Conservation (phyloP, 2,329 filamentous ascomycete genomes). For the Aureobasidium subglaciale region DNA sequence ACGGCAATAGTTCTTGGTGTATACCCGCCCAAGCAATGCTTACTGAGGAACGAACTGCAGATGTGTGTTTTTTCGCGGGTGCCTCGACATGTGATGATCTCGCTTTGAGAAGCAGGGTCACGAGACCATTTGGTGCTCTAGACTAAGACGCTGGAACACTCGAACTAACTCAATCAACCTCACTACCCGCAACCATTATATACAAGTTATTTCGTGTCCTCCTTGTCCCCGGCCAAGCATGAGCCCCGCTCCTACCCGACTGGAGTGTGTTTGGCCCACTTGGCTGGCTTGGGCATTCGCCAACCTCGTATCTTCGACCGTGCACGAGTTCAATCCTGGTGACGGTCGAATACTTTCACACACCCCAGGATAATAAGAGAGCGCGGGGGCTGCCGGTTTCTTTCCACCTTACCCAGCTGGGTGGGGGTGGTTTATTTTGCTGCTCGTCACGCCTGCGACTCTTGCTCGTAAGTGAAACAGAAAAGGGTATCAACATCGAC, state of each 20-base stretch:
- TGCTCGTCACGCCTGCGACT: too few relatives aligned
- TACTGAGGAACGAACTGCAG: too few relatives aligned
- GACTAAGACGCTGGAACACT: too few relatives aligned
- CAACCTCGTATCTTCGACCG: too few relatives aligned
- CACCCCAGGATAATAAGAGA: not conserved
- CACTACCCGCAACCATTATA: not conserved
- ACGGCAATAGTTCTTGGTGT: too few relatives aligned
- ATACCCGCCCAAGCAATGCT: too few relatives aligned
- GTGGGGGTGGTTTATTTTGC: not conserved
- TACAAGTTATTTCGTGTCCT: not conserved
- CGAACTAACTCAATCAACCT: not conserved
- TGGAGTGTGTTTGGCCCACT: not conserved
- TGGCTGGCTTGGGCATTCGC: not conserved
- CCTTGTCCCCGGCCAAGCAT: not conserved
- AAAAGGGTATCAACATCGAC: too few relatives aligned
- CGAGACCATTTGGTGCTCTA: not conserved
- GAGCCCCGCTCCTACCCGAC: not conserved
- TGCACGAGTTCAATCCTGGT: not conserved
- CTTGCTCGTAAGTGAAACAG: too few relatives aligned
- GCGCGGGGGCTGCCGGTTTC: not conserved
- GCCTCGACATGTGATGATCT: too few relatives aligned
- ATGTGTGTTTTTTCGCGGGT: too few relatives aligned
- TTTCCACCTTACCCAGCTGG: not conserved
- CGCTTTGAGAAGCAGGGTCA: too few relatives aligned
- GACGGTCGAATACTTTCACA: not conserved